Base-by-base conservation (phyloP, 1,139 yeast genomes). In the Meyerozyma carpophila region DNA sequence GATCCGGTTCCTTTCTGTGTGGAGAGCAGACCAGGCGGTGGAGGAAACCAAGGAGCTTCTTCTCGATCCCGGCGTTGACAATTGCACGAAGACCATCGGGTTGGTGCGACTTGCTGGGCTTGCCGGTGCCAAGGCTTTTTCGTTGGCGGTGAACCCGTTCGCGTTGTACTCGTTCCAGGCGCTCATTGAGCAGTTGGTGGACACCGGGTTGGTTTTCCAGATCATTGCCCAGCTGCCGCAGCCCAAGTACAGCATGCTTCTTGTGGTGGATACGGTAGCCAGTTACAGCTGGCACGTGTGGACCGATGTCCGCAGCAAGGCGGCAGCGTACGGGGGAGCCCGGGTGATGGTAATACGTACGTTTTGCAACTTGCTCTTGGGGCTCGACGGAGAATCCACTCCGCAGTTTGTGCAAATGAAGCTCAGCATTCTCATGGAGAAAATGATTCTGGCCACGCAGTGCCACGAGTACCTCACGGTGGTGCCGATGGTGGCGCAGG, bases 241-340 rank as follows among this genome's bases (percentile, higher is more conserved):
- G 16, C 26, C 37, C n/a, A 21, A 46, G 1, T 43, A 43, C 7
- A 42, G 54, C 8, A 62, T 57, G 41, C 43, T 54, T 6, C 44
- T 63, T 5, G 32, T 57, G 5, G 46, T 68, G 20, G 77, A 70
- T 43, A 56, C 66, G 50, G 42, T 70, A 9, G 52, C 70, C 29
- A 56, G 53, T 31, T 73, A 69, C 47, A 66, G 71, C 46, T 67
- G 71, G 59, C 56, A 60, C 8, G 73, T 71, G 41, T 72, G 73
- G 68, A 57, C 52, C 36, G 61, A 51, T 39, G 41, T 45, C 32
- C 45, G 50, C 16, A 42, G 41, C 7, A 47, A 51, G 10, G 70
- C 69, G 3, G 42, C 53, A 4, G 52, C 66, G 3, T 68, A 62
- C 39, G 54, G 61, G 5, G 61, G 64, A 43, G 44, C 37, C 7